Conservation (phyloP, 306 rosid species). For the Cucumis hystrix region DNA sequence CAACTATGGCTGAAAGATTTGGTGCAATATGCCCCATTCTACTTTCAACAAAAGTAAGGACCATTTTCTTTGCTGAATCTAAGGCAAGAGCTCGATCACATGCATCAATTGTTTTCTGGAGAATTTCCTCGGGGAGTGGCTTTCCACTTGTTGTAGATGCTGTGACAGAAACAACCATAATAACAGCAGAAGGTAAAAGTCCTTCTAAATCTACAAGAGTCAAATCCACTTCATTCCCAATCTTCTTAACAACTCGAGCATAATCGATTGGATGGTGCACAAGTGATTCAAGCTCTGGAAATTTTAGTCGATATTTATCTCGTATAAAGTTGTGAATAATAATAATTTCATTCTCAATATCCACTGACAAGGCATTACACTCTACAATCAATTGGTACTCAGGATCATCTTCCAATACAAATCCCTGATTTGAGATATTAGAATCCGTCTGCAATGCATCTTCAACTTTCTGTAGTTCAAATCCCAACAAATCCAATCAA, state of each 20-base stretch:
- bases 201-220: constrained; percentile 97
- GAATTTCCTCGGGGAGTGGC: constrained; percentile 88
- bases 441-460: constrained; percentile 61
- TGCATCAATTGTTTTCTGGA: constrained; percentile 64
- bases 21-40: constrained; percentile 98
- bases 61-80: constrained; percentile 77
- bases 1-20: constrained; percentile 82
- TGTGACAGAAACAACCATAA: constrained; percentile 95
- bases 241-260: constrained; percentile 93
- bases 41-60: constrained; percentile 91
- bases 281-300: constrained; percentile 91
- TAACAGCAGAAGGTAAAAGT: constrained; percentile 78
- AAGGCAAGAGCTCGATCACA: constrained; percentile 92
- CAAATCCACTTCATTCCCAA: constrained; percentile 83
- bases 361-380: constrained; percentile 81
- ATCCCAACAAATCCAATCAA: constrained; percentile 14
- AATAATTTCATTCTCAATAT: constrained; percentile 86
- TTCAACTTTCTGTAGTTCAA: constrained; percentile 70
- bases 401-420: constrained; percentile 83
- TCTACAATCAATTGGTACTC: constrained; percentile 92
- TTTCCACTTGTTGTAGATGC: constrained; percentile 97
- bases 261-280: constrained; percentile 95
- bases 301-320: constrained; percentile 82
- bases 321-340: constrained; percentile 87
- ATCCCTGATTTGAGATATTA: constrained; percentile 38